phyloP scores from a whole-genome alignment of 805 yeast species.

The Metschnikowia colocasiae region DNA sequence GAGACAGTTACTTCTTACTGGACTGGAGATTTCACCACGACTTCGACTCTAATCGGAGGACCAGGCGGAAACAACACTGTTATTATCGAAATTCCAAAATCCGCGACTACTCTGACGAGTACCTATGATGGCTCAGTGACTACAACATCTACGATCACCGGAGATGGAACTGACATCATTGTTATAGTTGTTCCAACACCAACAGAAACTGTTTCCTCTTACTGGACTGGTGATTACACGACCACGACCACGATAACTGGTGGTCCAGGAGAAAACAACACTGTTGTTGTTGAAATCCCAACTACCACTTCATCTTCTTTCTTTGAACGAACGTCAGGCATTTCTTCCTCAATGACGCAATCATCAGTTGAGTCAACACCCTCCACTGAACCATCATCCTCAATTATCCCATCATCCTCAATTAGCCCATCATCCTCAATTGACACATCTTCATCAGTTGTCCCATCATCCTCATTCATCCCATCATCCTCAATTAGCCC shows the following conservation, averaged over 20 bases:
- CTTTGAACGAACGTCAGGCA: too few relatives aligned
- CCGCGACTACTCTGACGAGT: not conserved
- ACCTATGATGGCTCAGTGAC: too few relatives aligned
- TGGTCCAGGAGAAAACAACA: too few relatives aligned
- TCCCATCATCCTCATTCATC: too few relatives aligned
- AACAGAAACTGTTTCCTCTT: not conserved
- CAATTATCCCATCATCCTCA: not conserved
- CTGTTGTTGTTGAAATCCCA: not conserved
- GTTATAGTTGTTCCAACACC: not conserved
- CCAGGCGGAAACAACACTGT: not conserved
- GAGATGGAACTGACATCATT: not conserved
- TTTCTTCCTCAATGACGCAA: not conserved
- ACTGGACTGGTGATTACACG: not conserved
- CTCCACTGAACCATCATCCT: not conserved
- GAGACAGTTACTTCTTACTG: conserved; percentile 10
- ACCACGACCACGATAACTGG: not conserved
- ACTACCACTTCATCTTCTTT: too few relatives aligned
- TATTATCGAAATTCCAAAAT: not conserved
- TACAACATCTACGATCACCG: not conserved
- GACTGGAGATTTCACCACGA: not conserved
- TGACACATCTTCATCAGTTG: not conserved
- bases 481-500: not conserved
- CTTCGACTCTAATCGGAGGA: not conserved
- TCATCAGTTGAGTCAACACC: not conserved
- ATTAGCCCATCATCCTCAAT: not conserved